phyloP scores from a whole-genome alignment of 192 early-diverging fungal genomes.

The Geranomyces michiganensis region DNA sequence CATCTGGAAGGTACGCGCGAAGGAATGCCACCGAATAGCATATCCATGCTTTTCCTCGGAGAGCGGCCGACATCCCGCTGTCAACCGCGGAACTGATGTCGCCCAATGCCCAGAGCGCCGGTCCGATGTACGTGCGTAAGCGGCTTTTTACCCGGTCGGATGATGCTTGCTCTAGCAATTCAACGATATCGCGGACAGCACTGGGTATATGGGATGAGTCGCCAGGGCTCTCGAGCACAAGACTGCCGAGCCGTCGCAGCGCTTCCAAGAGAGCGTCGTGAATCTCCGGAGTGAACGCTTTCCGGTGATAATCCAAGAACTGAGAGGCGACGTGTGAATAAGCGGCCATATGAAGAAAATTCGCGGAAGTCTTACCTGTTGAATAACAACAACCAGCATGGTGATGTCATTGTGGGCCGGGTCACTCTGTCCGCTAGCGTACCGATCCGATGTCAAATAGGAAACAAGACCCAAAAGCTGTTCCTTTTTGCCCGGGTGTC shows the following conservation, averaged over 20 bases:
- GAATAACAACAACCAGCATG: not conserved
- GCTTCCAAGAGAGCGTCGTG: not conserved
- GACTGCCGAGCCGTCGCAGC: not conserved
- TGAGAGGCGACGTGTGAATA: not conserved
- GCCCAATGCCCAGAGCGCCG: constrained; percentile 5
- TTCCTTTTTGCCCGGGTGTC: constrained; percentile 31
- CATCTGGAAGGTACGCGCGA: constrained; percentile 72
- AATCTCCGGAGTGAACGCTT: constrained; percentile 1
- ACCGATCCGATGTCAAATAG: constrained; percentile 3
- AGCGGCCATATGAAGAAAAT: not conserved
- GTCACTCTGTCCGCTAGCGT: not conserved
- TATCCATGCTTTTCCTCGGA: constrained; percentile 62
- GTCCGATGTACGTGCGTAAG: constrained; percentile 12
- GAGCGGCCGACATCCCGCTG: not conserved
- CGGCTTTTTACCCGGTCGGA: not conserved
- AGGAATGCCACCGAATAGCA: constrained; percentile 63
- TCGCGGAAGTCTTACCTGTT: not conserved
- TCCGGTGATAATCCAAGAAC: constrained; percentile 16
- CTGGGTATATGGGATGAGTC: not conserved
- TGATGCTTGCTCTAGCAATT: not conserved
- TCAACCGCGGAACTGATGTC: not conserved
- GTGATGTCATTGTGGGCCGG: not conserved
- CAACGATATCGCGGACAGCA: not conserved
- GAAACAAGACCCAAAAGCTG: constrained; percentile 26
- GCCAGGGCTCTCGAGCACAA: not conserved